A percentile compares a stretch with the other conserved stretches of the same genome.
Evolutionary conservation across 305 asterid genomes (phyloP).

Genomic region (Fraxinus angustifolia): DNA sequence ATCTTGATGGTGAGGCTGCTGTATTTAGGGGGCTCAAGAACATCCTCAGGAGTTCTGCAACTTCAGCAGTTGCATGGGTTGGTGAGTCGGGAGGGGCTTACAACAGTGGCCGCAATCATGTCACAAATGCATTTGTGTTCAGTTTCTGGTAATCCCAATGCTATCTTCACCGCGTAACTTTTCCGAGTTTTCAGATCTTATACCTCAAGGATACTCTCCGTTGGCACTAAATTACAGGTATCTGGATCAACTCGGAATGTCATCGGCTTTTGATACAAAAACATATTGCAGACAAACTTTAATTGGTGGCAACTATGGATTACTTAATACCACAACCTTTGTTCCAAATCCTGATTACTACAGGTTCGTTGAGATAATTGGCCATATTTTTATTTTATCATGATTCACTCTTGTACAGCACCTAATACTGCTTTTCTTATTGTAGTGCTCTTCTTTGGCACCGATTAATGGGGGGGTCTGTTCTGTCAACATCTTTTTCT

Average conservation of each 20-base stretch:
- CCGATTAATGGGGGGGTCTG: constrained; percentile 46
- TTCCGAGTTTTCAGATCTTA: background rate
- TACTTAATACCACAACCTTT: constrained; percentile 8
- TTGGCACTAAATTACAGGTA: background rate
- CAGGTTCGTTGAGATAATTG: background rate
- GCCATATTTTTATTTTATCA: background rate
- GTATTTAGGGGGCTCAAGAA: background rate
- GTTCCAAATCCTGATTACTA: constrained; percentile 20
- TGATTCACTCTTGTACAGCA: background rate
- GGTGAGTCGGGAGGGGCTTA: constrained; percentile 20
- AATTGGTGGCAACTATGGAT: constrained; percentile 20
- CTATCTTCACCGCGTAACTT: background rate
- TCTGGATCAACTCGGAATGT: constrained; percentile 21
- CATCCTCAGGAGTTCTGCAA: constrained; percentile 6
- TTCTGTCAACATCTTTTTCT: constrained; percentile 34
- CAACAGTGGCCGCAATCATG: constrained; percentile 16
- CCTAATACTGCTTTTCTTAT: background rate
- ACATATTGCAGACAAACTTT: constrained; percentile 19
- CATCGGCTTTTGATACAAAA: constrained; percentile 10
- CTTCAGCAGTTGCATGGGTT: constrained; percentile 18
- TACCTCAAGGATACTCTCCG: background rate
- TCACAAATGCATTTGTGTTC: constrained; percentile 15
- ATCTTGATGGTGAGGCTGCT: constrained; percentile 17
- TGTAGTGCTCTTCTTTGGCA: constrained; percentile 56
- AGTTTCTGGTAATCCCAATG: constrained; percentile 7